phyloP scores from a whole-genome alignment of 2,329 filamentous ascomycete genomes.

The Acephala macrosclerotiorum region DNA sequence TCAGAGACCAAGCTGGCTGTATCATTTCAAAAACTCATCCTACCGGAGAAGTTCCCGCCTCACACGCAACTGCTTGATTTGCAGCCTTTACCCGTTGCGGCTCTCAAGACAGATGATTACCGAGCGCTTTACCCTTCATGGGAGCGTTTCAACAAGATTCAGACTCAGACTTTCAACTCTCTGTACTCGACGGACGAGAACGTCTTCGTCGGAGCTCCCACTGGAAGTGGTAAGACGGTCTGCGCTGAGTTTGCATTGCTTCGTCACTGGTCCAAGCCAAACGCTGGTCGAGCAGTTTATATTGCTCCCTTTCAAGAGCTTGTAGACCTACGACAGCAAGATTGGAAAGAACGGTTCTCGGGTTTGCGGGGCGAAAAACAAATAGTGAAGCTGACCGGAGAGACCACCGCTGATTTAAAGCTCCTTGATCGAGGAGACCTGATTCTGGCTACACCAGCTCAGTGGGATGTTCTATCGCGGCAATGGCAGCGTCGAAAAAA shows the following conservation, averaged over 20 bases:
- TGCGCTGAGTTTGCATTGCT: conserved; percentile 95
- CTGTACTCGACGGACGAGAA: conserved; percentile 92
- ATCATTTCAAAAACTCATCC: conserved; percentile 91
- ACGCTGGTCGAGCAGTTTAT: conserved; percentile 85
- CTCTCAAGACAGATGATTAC: conserved; percentile 86
- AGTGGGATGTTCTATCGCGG: conserved; percentile 95
- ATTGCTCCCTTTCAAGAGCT: conserved; percentile 95
- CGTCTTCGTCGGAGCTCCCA: conserved; percentile 90
- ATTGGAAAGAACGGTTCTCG: conserved; percentile 83
- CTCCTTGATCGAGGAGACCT: conserved; percentile 87
- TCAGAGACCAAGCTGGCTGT: conserved; percentile 93
- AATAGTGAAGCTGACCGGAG: conserved; percentile 91
- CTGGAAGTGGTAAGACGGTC: conserved; percentile 94
- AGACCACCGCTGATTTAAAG: conserved; percentile 89
- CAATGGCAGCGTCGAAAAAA: conserved; percentile 98
- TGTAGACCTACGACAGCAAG: conserved; percentile 79
- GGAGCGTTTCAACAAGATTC: conserved; percentile 94
- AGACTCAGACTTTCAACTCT: conserved; percentile 96
- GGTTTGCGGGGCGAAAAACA: conserved; percentile 82
- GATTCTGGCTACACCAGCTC: conserved; percentile 87
- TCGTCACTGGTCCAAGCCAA: conserved; percentile 80
- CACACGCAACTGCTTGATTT: conserved; percentile 92
- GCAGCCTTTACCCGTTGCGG: conserved; percentile 87
- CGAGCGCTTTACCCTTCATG: conserved; percentile 82
- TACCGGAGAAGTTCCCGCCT: conserved; percentile 94